Evolutionary conservation across 2,329 filamentous ascomycete genomes (phyloP).

Genomic region (Pseudopithomyces maydicus): DNA sequence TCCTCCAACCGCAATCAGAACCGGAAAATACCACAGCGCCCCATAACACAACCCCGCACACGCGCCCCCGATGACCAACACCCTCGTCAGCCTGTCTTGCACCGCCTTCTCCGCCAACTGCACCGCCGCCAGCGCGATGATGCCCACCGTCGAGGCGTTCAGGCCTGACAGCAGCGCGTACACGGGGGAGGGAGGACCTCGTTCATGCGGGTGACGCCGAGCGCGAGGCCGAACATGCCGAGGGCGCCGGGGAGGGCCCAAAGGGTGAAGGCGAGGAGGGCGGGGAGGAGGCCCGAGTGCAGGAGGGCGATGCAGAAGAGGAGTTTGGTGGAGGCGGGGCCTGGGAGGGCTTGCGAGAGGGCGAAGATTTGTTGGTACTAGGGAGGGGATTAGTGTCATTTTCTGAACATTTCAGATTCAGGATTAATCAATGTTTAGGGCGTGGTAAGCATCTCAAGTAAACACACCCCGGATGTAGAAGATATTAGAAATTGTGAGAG

Average conservation of each 20-base stretch:
- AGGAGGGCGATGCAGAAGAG: conserved; percentile 68
- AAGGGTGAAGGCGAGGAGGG: conserved; percentile 62
- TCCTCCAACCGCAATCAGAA: conserved; percentile 64
- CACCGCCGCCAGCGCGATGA: conserved; percentile 72
- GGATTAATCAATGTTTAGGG: too few relatives aligned
- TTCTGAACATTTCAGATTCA: too few relatives aligned
- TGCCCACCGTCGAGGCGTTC: conserved; percentile 73
- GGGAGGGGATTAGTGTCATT: too few relatives aligned
- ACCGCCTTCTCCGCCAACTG: conserved; percentile 71
- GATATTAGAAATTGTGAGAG: too few relatives aligned
- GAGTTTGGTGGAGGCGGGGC: conserved; percentile 73
- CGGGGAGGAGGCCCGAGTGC: conserved; percentile 62
- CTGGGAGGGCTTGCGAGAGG: conserved; percentile 68
- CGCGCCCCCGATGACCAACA: conserved; percentile 67
- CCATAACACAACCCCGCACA: conserved; percentile 72
- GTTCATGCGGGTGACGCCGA: conserved; percentile 67
- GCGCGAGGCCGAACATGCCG: conserved; percentile 70
- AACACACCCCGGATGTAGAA: too few relatives aligned
- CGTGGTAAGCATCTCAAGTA: too few relatives aligned
- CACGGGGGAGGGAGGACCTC: conserved; percentile 64
- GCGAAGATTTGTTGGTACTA: conserved; percentile 74
- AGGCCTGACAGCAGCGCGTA: conserved; percentile 74
- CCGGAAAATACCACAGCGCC: conserved; percentile 75
- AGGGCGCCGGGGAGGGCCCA: conserved; percentile 74
- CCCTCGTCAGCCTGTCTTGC: conserved; percentile 65